Evolutionary conservation across 1,139 yeast genomes (phyloP), one percentile per base, ranked within the genome.

Genomic region (Candida sp.): DNA sequence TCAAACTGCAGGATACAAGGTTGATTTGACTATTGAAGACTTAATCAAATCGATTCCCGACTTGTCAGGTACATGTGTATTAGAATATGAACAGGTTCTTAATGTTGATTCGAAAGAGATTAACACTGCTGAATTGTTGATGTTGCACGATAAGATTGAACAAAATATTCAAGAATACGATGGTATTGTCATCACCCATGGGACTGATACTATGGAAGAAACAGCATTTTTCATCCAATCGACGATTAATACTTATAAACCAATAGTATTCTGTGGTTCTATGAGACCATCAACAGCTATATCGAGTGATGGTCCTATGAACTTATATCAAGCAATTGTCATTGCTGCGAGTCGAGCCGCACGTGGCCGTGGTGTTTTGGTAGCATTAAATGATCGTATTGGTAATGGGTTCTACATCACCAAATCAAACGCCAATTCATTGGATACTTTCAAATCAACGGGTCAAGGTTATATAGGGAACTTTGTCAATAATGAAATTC

Each of bases 231-330:
- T 83, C 57, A 64, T 83, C 37, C 87, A 82, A 51, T 66, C 78
- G 46, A 79, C 87, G 3, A 64, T 82, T 33, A 73, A 77, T 45
- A 70, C 81, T 33, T 68, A 69, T 40, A 78, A 81, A 45, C 87
- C 87, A 2, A 76, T 83, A 41, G 87, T 82, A 4, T 64, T 83
- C 58, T 82, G 87, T 46, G 89, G 89, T 1, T 78, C 85, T 2
- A 83, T 83, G 89, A 71, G 89, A 53, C 89, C 89, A 1, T 78
- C 84, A 6, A 80, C 87, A 2, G 80, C 84, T 29, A 76, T 83
- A 39, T 80, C 86, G 2, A 81, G 86, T 5, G 89, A 83, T 56
- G 88, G 88, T 1, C 84, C 87, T 5, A 82, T 83, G 83, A 83
- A 83, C 58, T 63, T 83, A 45, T 83, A 82, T 56, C 87, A 83